phyloP scores from a whole-genome alignment of 148 eudicot species.

The Amaranthus hypochondriacus region DNA sequence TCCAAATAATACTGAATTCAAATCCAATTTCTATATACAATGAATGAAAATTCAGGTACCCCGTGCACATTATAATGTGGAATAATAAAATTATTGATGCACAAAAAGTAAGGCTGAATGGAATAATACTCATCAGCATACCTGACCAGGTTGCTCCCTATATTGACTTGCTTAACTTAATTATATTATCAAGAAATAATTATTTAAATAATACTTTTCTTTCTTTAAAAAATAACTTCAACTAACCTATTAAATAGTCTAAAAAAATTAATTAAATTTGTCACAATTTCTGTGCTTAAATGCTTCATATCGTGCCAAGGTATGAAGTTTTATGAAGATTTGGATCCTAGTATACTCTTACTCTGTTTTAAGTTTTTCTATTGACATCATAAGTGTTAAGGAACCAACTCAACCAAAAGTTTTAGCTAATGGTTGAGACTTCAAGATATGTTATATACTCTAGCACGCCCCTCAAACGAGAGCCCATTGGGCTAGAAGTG shows the following conservation, averaged over 20 bases:
- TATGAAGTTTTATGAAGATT: background rate
- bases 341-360: background rate
- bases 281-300: background rate
- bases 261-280: background rate
- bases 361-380: background rate
- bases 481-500: no score
- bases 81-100: conserved; percentile 15
- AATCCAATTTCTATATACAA: no score
- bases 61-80: background rate
- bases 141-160: conserved; percentile 23
- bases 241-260: no score
- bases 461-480: no score
- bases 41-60: background rate
- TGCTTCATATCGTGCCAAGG: background rate
- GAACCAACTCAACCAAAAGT: no score
- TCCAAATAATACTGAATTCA: no score
- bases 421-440: no score
- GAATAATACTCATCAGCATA: conserved; percentile 17
- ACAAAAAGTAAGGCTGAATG: conserved; percentile 17
- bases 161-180: background rate
- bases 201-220: background rate
- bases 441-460: no score
- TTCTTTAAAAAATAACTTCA: no score
- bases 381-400: background rate
- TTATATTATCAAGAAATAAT: background rate